Base-by-base conservation (phyloP, 2,329 filamentous ascomycete species). In the Xylaria sp. region DNA sequence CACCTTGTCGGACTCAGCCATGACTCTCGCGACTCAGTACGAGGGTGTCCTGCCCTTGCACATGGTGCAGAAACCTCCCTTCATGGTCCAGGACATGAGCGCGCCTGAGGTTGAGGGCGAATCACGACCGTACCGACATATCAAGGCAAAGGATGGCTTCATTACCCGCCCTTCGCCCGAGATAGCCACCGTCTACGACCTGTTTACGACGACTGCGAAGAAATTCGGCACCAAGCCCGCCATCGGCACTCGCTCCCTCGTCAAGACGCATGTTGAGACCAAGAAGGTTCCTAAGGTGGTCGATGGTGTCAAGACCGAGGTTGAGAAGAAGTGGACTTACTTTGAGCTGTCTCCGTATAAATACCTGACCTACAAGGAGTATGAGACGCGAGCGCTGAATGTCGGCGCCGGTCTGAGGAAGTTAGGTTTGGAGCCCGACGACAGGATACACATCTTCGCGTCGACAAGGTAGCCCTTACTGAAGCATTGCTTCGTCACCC, bases 261-360 rank as follows among this genome's bases (percentile, higher is more conserved):
- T 97, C 81, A 86, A 91, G 81, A 89, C 91, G 56, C 94, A 97
- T 81, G 88, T 88, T 76, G 94, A 97, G 85, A 91, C 88, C 75
- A 97, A 95, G 85, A 96, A 94, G 87, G 84, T 97, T 74, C 92
- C 94, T 86, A 97, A 97, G 87, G 86, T 93, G 60, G 84, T 97
- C 67, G 92, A 97, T 77, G 94, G 94, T 74, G 87, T 92, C 79
- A 87, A 94, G 80, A 85, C 87, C 73, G 89, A 94, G 82, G 89
- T 96, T 41, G 92, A 97, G 72, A 97, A 97, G 89, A 89, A 95
- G 80, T 97, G 94, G 94, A 90, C 91, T 63, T 97, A 90, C 82
- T 97, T 93, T 75, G 94, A 97, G 86, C 89, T 97, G 74, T 91
- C 91, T 70, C 84, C 85, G 58, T 97, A 92, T 84, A 85, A 87